Base-by-base conservation (phyloP, 331 rosid species). In the Ulmus americana region DNA sequence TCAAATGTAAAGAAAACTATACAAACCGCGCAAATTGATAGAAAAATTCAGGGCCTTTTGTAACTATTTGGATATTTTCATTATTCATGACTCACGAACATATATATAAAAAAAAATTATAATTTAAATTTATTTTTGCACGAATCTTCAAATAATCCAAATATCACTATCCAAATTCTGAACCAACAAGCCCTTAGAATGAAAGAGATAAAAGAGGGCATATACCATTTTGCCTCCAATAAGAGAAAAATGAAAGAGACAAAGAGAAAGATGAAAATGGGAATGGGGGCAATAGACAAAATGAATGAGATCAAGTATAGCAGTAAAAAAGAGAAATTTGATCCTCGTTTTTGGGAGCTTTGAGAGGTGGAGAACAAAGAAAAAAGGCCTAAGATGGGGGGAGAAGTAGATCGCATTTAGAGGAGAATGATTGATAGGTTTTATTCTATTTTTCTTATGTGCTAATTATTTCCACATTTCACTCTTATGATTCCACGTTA, bases 181-280 rank as follows among this genome's bases (percentile, higher is more conserved):
- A 20, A 20, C 0, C 22, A 20, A 20, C 22, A 20, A 20, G 22
- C 22, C 22, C 22, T 20, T 20, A 20, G 22, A 20, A 20, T 0
- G 22, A 1, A 20, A 18, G 6, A n/a, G 45, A 57, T 7, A 70
- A 13, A 47, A 42, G 60, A 10, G 38, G 59, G 22, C 47, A 51
- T 43, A 22, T 86, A 89, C 96, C 96, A 90, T 90, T 79, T 84
- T 86, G 86, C 77, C 82, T 82, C 84, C 78, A 74, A 77, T 68
- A 85, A 78, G 80, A 75, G 55, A 63, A 10, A 81, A 81, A 73
- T 42, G 83, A 80, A 18, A 72, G 70, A 61, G 43, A 64, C n/a
- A 20, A 68, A 70, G 72, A 78, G 73, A 45, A 52, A 40, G 66
- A 67, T 44, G 64, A 48, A 76, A 83, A 72, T 76, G 68, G 56